Evolutionary conservation across 768 basidiomycete species (phyloP), one percentile per base, ranked within the genome.

Genomic region (Rhizopogon vinicolor): DNA sequence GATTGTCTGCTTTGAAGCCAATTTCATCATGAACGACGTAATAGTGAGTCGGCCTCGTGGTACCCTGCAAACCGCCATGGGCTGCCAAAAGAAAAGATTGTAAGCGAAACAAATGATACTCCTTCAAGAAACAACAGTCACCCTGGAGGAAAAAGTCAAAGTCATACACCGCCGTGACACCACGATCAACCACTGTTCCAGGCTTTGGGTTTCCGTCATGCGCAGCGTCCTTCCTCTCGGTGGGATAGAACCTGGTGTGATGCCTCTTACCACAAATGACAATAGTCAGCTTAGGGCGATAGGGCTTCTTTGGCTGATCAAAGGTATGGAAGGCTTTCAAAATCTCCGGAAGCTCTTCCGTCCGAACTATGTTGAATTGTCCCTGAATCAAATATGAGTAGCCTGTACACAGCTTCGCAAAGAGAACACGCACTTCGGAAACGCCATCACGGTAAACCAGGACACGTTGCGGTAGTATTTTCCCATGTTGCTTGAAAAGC

Each of bases 381-480:
- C 80, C 80, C 73, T 80, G 51, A 12, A 51, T 49, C 33, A 16
- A 40, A 37, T 41, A 41, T 70, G 55, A 70, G 53, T 35, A 18
- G 3, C 10, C 9, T 12, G 41, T 51, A 51, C 42, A 14, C 7
- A 55, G 9, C 22, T 7, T 22, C 33, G 48, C 14, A 10, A 3
- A 44, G 18, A 37, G 22, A 54, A 28, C 44, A 43, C 70, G 37
- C 50, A 86, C 89, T 72, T 91, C 89, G 2, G 89, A 90, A 29
- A 92, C 89, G 48, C 91, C 91, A 65, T 92, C 91, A 7, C 80
- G 74, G 61, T 80, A 82, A n/a, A 82, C 76, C n/a, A 82, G 53
- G 46, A 82, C 56, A 18, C 81, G 76, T 4, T 65, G 58, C 3
- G 81, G 81, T 18, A 82, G 70, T 19, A 49, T 62, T 2, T 50